These are phyloP conservation scores for Blastobotrys mokoenaii DNA, from an alignment of 805 yeast genomes.

Conservation along the genomic window DNA sequence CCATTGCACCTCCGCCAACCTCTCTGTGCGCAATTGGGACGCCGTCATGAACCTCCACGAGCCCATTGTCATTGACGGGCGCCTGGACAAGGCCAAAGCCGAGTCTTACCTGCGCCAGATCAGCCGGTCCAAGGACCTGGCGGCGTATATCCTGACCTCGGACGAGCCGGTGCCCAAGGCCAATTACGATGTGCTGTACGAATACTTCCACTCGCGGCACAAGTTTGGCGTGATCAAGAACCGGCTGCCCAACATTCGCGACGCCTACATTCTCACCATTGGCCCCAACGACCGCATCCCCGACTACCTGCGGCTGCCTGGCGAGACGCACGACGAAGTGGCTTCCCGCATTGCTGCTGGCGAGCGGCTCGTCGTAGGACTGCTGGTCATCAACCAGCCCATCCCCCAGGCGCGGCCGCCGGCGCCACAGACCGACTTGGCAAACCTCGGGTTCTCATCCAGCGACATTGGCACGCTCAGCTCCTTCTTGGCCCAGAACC, in stretches of 20 bases:
- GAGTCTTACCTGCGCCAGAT: slow-evolving; percentile 44
- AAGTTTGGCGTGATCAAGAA: slow-evolving; percentile 54
- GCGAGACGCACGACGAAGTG: slow-evolving; percentile 3
- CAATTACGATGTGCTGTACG: slow-evolving; percentile 31
- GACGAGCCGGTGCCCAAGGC: slow-evolving; percentile 17
- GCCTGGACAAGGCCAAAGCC: slow-evolving; percentile 48
- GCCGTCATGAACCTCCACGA: slow-evolving; percentile 13
- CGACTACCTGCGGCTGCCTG: slow-evolving; percentile 12
- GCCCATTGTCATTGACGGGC: slow-evolving; percentile 51
- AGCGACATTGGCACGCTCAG: slow-evolving; percentile 19
- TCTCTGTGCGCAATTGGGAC: slow-evolving; percentile 18
- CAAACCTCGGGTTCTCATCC: slow-evolving; percentile 18
- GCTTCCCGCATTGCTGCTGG: not conserved
- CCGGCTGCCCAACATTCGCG: slow-evolving; percentile 40
- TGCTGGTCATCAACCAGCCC: slow-evolving; percentile 11
- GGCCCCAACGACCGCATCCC: slow-evolving; percentile 19
- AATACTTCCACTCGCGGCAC: slow-evolving; percentile 38
- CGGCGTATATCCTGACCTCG: slow-evolving; percentile 37
- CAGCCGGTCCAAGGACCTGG: slow-evolving; percentile 41
- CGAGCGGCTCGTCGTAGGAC: slow-evolving; percentile 9
- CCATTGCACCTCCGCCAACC: slow-evolving; percentile 21
- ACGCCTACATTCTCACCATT: slow-evolving; percentile 49
- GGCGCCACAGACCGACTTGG: not conserved
- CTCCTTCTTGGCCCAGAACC: slow-evolving; percentile 18
- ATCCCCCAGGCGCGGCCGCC: not conserved